Evolutionary conservation across 345 rosid species (phyloP).

Genomic region (Arabidopsis arenosa): DNA sequence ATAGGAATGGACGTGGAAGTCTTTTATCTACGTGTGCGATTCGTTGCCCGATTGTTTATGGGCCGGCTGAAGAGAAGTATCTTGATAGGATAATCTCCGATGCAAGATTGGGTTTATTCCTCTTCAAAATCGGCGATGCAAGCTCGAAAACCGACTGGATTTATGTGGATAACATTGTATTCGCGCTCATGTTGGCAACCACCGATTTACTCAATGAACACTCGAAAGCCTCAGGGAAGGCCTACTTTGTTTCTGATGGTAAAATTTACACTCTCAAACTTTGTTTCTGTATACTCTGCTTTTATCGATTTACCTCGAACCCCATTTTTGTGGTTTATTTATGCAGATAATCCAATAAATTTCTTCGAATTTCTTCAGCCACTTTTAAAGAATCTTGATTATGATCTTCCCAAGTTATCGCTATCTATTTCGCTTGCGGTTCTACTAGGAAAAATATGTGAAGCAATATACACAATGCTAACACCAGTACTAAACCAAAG

Average conservation of each 20-base stretch:
- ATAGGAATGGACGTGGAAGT: slow-evolving; percentile 26
- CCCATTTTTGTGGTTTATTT: background rate
- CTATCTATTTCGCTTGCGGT: slow-evolving; percentile 25
- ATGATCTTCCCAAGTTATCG: slow-evolving; percentile 35
- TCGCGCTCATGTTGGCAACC: slow-evolving; percentile 30
- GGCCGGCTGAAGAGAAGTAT: slow-evolving; percentile 39
- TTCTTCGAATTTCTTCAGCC: slow-evolving; percentile 37
- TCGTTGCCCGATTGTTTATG: slow-evolving; percentile 38
- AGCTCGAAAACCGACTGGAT: slow-evolving; percentile 36
- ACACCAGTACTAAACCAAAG: slow-evolving; percentile 19
- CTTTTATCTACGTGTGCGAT: slow-evolving; percentile 28
- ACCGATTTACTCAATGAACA: slow-evolving; percentile 14
- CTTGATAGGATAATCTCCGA: slow-evolving; percentile 37
- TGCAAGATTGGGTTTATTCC: slow-evolving; percentile 32
- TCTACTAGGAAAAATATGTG: slow-evolving; percentile 21
- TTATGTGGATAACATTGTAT: slow-evolving; percentile 34
- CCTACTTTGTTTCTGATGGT: slow-evolving; percentile 42
- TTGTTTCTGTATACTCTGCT: background rate
- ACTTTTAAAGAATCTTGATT: slow-evolving; percentile 34
- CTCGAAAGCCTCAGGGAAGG: slow-evolving; percentile 26
- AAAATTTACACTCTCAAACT: background rate
- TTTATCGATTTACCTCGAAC: background rate
- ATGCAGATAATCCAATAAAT: slow-evolving; percentile 26
- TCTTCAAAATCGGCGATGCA: slow-evolving; percentile 37
- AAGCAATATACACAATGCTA: slow-evolving; percentile 18